Percentiles rank a stretch among this genome's conserved stretches.
Evolutionary conservation across 2,329 filamentous ascomycete genomes (phyloP).

Genomic region (Fusarium sp.): DNA sequence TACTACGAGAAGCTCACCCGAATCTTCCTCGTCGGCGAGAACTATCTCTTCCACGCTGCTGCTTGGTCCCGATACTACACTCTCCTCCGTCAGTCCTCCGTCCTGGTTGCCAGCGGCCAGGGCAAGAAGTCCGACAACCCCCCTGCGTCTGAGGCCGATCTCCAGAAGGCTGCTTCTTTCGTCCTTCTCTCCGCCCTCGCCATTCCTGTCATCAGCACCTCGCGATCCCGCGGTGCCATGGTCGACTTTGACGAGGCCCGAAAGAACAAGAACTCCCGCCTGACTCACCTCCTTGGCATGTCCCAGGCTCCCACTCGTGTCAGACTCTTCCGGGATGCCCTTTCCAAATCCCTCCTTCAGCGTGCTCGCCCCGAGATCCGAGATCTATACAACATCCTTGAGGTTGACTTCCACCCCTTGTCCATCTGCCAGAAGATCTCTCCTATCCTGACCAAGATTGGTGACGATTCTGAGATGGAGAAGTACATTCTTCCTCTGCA

Average conservation of each 20-base stretch:
- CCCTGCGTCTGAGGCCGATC: constrained; percentile 86
- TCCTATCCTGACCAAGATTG: constrained; percentile 93
- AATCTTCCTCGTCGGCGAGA: constrained; percentile 99
- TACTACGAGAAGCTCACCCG: constrained; percentile 99
- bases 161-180: constrained; percentile 95
- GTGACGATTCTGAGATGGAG: constrained; percentile 93
- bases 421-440: constrained; percentile 99
- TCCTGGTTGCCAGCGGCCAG: constrained; percentile 84
- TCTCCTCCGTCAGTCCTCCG: constrained; percentile 90
- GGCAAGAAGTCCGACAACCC: constrained; percentile 96
- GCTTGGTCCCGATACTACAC: constrained; percentile 99
- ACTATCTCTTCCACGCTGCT: constrained; percentile 98
- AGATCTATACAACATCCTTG: constrained; percentile 97
- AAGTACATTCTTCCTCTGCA: constrained; percentile 96
- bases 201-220: constrained; percentile 99
- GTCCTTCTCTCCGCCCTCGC: constrained; percentile 94
- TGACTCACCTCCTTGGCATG: constrained; percentile 97
- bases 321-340: constrained; percentile 93
- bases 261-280: constrained; percentile 98
- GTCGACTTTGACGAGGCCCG: constrained; percentile 96
- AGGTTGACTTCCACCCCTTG: constrained; percentile 98
- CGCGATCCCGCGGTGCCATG: constrained; percentile 92
- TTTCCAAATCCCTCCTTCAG: constrained; percentile 94
- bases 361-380: constrained; percentile 94
- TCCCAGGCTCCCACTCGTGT: constrained; percentile 87